Base-by-base conservation (phyloP, 352 stramenopile species). In the Hyaloperonospora arabidopsidis region DNA sequence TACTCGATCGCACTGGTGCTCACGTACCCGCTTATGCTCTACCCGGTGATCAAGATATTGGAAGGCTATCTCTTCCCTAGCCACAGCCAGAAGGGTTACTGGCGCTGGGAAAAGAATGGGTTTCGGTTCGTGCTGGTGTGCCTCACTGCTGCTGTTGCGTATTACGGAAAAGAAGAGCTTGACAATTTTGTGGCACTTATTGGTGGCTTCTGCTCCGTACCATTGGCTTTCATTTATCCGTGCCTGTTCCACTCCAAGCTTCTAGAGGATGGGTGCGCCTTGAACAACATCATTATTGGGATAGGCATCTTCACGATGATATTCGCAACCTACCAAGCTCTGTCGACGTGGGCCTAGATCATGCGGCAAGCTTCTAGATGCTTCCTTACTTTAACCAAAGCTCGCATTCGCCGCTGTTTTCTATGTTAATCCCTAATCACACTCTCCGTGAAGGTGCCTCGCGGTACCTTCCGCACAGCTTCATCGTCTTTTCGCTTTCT, bases 141-240 rank as follows among this genome's bases (percentile, higher is more conserved):
- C 43, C 52, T 87, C 12, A 87, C 76, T 25, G 72, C 76, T 25
- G 68, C 73, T 23, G 77, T 87, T 38, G 65, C 76, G 13, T 85
- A 84, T 54, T 85, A 70, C 39, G 76, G 76, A 52, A 79, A 85
- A 57, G 61, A 82, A 25, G 70, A 80, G 54, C 56, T 87, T 14
- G 76, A 87, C 61, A 82, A 79, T 56, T 87, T 87, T 50, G 76
- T 87, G 18, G 73, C 76, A n/a, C 64, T 87, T 25, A 80, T 87
- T 45, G 76, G 76, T 17, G 76, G 74, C 13, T 87, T 87, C 49
- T 87, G 76, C 69, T 87, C 74, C 29, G 76, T 87, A 34, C 76
- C 76, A 41, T 62, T 87, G 19, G 76, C 74, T 13, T 87, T 87
- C 52, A 84, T 87, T 59, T 87, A 87, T 44, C 76, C 76, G 34